Evolutionary conservation across 2,329 filamentous ascomycete genomes (phyloP).

Genomic region (Arthrobotrys entomopaga): DNA sequence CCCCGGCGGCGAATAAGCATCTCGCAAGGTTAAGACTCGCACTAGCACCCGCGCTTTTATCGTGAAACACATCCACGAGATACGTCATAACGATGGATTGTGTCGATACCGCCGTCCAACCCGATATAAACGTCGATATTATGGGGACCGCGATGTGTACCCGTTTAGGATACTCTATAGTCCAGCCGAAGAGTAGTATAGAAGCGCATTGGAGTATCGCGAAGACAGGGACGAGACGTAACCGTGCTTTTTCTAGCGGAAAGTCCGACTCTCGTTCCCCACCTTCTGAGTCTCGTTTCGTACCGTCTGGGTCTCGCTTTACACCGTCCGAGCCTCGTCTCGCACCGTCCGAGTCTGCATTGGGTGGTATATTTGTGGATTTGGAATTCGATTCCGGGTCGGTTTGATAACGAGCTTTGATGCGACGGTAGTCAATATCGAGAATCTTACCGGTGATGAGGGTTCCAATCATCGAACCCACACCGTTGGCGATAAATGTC

Average conservation of each 20-base stretch:
- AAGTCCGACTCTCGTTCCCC: slow-evolving; percentile 61
- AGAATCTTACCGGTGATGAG: slow-evolving; percentile 67
- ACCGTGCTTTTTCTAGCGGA: slow-evolving; percentile 67
- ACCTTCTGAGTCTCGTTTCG: too few relatives aligned
- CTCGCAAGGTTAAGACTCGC: slow-evolving; percentile 68
- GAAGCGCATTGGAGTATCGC: slow-evolving; percentile 64
- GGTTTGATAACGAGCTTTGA: neutral
- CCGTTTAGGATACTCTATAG: slow-evolving; percentile 63
- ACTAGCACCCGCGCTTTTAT: slow-evolving; percentile 66
- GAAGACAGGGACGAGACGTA: slow-evolving; percentile 66
- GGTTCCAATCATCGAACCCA: slow-evolving; percentile 68
- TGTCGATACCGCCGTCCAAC: slow-evolving; percentile 67
- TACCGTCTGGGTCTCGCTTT: too few relatives aligned
- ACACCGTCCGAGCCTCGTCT: too few relatives aligned
- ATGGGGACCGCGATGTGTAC: slow-evolving; percentile 67
- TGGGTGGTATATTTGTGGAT: neutral
- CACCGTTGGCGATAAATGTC: slow-evolving; percentile 69
- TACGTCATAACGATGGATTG: slow-evolving; percentile 67
- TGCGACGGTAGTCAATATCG: slow-evolving; percentile 66
- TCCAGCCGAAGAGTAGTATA: slow-evolving; percentile 68
- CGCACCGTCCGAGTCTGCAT: too few relatives aligned
- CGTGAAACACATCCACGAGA: slow-evolving; percentile 67
- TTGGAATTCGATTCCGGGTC: neutral
- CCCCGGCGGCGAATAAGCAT: slow-evolving; percentile 67
- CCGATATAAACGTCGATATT: slow-evolving; percentile 66